Conservation (phyloP, 345 rosid genomes). For the Schrenkiella parvula region DNA sequence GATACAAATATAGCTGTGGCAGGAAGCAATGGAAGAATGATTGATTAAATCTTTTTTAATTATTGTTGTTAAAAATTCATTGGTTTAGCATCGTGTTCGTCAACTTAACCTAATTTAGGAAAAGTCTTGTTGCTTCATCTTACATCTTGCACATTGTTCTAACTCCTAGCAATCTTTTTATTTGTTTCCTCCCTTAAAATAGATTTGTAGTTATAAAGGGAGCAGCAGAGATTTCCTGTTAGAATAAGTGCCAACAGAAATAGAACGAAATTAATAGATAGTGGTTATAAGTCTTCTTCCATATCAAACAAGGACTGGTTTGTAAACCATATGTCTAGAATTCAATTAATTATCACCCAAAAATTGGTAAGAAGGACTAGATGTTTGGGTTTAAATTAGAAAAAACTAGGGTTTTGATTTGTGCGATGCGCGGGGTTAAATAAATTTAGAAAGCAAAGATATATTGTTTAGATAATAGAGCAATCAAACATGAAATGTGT, state of each 20-base stretch:
- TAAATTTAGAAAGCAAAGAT: no score
- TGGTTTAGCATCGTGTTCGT: slow-evolving; percentile 17
- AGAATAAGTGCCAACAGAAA: not conserved
- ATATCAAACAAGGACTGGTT: not conserved
- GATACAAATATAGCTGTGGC: slow-evolving; percentile 30
- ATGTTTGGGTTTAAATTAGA: no score
- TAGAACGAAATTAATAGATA: not conserved
- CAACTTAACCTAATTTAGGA: slow-evolving; percentile 3
- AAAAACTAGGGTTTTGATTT: no score
- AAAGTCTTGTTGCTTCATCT: slow-evolving; percentile 5
- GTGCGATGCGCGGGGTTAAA: no score
- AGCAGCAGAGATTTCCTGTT: not conserved
- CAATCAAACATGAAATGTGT: no score
- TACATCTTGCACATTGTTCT: not conserved
- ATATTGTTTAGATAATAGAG: no score
- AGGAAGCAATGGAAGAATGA: not conserved
- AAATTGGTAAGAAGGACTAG: no score
- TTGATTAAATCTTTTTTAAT: slow-evolving; percentile 9
- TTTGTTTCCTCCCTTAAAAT: slow-evolving; percentile 20
- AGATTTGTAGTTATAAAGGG: not conserved
- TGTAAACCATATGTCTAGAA: not conserved
- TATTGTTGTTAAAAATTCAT: slow-evolving; percentile 1
- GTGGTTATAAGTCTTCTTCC: not conserved
- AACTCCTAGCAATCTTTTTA: slow-evolving; percentile 1
- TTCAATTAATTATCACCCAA: not conserved